A percentile compares a stretch with the other conserved stretches of the same genome.
These are phyloP conservation scores for Rhizopogon rudus DNA, from an alignment of 768 basidiomycete genomes.

Conservation along the genomic window DNA sequence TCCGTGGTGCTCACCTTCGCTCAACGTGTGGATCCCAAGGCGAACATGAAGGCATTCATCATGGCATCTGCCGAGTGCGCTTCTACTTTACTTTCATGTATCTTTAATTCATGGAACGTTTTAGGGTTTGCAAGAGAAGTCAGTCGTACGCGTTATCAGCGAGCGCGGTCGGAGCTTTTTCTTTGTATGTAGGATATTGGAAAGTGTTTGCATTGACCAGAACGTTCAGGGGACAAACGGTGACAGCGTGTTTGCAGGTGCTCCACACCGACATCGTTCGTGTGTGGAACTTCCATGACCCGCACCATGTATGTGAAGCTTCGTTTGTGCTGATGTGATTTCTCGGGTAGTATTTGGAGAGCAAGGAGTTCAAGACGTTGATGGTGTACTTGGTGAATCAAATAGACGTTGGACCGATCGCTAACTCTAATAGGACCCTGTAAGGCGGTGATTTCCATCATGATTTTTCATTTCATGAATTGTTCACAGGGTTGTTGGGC, in stretches of 20 bases:
- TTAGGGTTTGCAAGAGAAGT: no score
- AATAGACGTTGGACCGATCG: not conserved
- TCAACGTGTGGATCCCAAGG: not conserved
- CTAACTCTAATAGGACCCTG: not conserved
- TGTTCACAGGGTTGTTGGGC: not conserved
- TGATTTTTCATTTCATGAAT: not conserved
- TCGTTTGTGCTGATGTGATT: not conserved
- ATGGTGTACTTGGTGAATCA: not conserved
- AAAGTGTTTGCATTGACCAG: conserved; percentile 4
- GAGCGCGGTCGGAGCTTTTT: no score
- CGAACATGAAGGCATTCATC: conserved; percentile 1
- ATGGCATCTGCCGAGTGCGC: no score
- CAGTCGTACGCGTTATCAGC: no score
- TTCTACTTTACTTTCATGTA: no score
- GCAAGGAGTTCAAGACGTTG: not conserved
- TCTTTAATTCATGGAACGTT: no score
- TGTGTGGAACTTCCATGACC: conserved; percentile 14
- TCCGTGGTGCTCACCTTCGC: not conserved
- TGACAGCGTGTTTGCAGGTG: conserved; percentile 9
- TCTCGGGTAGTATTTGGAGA: not conserved
- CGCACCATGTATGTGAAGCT: not conserved
- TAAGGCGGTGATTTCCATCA: not conserved
- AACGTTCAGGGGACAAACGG: conserved; percentile 5
- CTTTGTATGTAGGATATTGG: no score
- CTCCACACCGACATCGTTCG: conserved; percentile 15